Percentiles rank a stretch among this genome's conserved stretches.
These are phyloP conservation scores for Cercis canadensis DNA, from an alignment of 306 rosid genomes.

Conservation along the genomic window DNA sequence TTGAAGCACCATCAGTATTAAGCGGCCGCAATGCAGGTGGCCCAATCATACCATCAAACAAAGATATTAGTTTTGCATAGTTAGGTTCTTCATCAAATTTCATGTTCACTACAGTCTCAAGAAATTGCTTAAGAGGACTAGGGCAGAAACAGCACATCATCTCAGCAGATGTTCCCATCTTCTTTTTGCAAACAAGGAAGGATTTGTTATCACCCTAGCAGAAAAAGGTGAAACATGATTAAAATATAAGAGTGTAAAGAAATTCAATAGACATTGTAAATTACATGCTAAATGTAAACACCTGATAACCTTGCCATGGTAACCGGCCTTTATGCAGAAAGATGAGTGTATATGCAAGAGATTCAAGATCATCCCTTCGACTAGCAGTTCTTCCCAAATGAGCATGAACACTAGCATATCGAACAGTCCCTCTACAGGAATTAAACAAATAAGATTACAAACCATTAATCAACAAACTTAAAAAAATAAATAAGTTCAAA, in stretches of 20 bases:
- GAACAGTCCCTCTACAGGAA: slow-evolving; percentile 80
- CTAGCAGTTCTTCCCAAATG: slow-evolving; percentile 97
- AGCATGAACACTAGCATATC: slow-evolving; percentile 98
- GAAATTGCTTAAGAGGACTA: slow-evolving; percentile 81
- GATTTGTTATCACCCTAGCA: slow-evolving; percentile 86
- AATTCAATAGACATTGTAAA: slow-evolving; percentile 20
- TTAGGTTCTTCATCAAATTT: slow-evolving; percentile 97
- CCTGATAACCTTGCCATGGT: slow-evolving; percentile 98
- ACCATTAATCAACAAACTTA: not conserved
- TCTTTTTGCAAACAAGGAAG: slow-evolving; percentile 66
- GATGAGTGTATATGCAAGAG: slow-evolving; percentile 91
- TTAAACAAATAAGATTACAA: slow-evolving; percentile 13
- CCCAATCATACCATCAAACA: slow-evolving; percentile 84
- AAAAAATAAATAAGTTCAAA: slow-evolving; percentile 52
- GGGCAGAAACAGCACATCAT: slow-evolving; percentile 94
- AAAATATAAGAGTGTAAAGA: slow-evolving; percentile 16
- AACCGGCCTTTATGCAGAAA: slow-evolving; percentile 89
- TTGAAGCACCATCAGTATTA: slow-evolving; percentile 90
- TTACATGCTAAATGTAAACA: slow-evolving; percentile 36
- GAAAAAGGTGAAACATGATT: slow-evolving; percentile 13
- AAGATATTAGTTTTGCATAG: slow-evolving; percentile 77
- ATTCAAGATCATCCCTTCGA: slow-evolving; percentile 95
- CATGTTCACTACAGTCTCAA: slow-evolving; percentile 92
- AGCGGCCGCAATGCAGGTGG: slow-evolving; percentile 88
- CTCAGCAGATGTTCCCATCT: slow-evolving; percentile 97